Conservation (phyloP, 225 moss, liverwort and hornwort genomes). For the Straminergon stramineum region DNA sequence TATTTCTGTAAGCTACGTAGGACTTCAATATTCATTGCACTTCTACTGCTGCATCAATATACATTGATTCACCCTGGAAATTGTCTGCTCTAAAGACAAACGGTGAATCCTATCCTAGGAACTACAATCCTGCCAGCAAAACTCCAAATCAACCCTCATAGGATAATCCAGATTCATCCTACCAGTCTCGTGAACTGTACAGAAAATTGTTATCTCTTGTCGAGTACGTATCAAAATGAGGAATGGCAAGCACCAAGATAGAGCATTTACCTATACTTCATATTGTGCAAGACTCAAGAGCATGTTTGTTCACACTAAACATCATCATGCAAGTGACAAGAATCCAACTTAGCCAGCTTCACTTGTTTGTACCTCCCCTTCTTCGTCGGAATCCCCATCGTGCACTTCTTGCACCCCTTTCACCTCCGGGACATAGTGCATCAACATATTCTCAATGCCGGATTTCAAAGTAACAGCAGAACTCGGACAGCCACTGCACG, state of each 20-base stretch:
- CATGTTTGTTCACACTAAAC: not conserved
- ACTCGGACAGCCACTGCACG: conserved; percentile 96
- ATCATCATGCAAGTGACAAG: conserved; percentile 1
- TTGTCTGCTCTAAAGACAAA: not conserved
- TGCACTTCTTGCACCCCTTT: conserved; percentile 82
- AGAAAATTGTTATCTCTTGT: conserved; percentile 1
- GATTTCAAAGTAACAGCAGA: conserved; percentile 94
- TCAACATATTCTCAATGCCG: conserved; percentile 98
- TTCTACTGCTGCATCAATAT: not conserved
- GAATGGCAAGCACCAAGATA: not conserved
- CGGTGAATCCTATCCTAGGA: not conserved
- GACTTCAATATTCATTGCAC: not conserved
- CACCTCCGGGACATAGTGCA: conserved; percentile 97
- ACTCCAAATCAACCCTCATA: conserved; percentile 12
- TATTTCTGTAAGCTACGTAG: not conserved
- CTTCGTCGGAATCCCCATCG: conserved; percentile 70
- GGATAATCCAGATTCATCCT: not conserved
- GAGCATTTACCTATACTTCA: conserved; percentile 1
- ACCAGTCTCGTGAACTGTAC: conserved; percentile 3
- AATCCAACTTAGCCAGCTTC: conserved; percentile 26
- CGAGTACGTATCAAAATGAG: not conserved
- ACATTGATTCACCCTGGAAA: not conserved
- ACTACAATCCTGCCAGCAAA: not conserved
- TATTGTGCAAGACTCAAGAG: conserved; percentile 1
- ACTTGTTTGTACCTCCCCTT: conserved; percentile 47